Base-by-base conservation (phyloP, 108 stramenopile genomes). In the Seminavis robusta region DNA sequence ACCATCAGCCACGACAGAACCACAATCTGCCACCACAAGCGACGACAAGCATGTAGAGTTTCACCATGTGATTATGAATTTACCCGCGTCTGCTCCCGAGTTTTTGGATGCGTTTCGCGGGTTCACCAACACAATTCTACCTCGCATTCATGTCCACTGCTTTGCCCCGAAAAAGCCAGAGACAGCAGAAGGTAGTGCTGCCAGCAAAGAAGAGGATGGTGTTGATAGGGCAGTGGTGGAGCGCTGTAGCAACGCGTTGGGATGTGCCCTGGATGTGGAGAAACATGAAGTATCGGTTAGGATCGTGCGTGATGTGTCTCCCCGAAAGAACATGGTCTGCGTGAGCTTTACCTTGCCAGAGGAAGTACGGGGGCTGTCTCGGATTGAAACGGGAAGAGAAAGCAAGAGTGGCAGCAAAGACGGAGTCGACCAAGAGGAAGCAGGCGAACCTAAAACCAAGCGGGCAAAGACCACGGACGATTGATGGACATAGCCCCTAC, bases 51-150 rank as follows among this genome's bases (percentile, higher is more conserved):
- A n/a, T n/a, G n/a, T n/a, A n/a, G 45, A 58, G 7, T 59, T 80
- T 20, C 71, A 95, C 45, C 95, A 97, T 63, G 84, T 86, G n/a
- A 73, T 98, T 40, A 94, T 98, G 89, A 98, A 98, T 69, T 84
- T 98, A 37, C 98, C 98, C 5, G 89, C 88, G 15, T 63, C 74
- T 10, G 94, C 95, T 0, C 83, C 94, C 15, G 93, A 95, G 23
- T 98, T 97, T 67, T 60, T 98, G 56, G 95, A 97, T 76, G 92
- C 83, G 9, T 97, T 98, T 67, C 73, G 81, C 3, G 95, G 92
- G 13, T 93, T 67, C 62, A 10, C 27, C 10, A 37, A 25, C 8
- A 40, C 39, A 23, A 58, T 17, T 25, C 30, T 46, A 15, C 91
- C 91, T 2, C 68, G 65, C 31, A 67, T 93, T 42, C 91, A 93